Evolutionary conservation across 1,139 yeast genomes (phyloP).

Genomic region (Pichia sp.): DNA sequence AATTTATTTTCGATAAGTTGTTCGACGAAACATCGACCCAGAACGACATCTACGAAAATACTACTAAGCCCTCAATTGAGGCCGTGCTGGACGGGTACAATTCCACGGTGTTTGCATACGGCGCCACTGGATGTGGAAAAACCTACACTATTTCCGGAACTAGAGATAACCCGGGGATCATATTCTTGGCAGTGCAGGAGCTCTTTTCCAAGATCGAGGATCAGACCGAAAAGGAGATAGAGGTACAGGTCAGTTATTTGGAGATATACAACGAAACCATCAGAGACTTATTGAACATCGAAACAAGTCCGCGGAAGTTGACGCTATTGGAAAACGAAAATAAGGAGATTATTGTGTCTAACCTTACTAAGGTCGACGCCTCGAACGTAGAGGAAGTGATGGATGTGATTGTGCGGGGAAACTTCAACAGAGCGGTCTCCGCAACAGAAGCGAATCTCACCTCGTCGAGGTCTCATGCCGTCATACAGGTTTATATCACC

Average conservation of each 20-base stretch:
- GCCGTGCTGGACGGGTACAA: slow-evolving; percentile 79
- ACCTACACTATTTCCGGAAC: slow-evolving; percentile 87
- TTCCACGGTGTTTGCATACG: slow-evolving; percentile 93
- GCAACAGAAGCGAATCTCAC: slow-evolving; percentile 90
- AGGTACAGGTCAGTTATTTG: slow-evolving; percentile 65
- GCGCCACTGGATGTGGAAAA: slow-evolving; percentile 98
- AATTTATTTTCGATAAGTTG: slow-evolving; percentile 76
- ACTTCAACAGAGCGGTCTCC: slow-evolving; percentile 71
- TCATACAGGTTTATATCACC: slow-evolving; percentile 70
- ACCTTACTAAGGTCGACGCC: slow-evolving; percentile 64
- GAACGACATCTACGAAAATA: slow-evolving; percentile 58
- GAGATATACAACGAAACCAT: slow-evolving; percentile 91
- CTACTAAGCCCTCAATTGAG: slow-evolving; percentile 70
- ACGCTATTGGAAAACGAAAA: slow-evolving; percentile 69
- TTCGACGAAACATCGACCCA: slow-evolving; percentile 67
- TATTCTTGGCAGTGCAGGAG: slow-evolving; percentile 74
- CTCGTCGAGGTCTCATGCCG: slow-evolving; percentile 91
- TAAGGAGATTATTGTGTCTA: slow-evolving; percentile 67
- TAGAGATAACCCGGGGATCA: slow-evolving; percentile 70
- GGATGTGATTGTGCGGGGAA: slow-evolving; percentile 72
- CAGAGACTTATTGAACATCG: slow-evolving; percentile 60
- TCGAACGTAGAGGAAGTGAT: slow-evolving; percentile 68
- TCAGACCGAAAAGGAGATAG: slow-evolving; percentile 43
- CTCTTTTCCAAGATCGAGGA: slow-evolving; percentile 59
- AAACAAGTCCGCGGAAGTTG: slow-evolving; percentile 38